phyloP scores from a whole-genome alignment of 2,329 filamentous ascomycete species.

The Fusarium luffae region DNA sequence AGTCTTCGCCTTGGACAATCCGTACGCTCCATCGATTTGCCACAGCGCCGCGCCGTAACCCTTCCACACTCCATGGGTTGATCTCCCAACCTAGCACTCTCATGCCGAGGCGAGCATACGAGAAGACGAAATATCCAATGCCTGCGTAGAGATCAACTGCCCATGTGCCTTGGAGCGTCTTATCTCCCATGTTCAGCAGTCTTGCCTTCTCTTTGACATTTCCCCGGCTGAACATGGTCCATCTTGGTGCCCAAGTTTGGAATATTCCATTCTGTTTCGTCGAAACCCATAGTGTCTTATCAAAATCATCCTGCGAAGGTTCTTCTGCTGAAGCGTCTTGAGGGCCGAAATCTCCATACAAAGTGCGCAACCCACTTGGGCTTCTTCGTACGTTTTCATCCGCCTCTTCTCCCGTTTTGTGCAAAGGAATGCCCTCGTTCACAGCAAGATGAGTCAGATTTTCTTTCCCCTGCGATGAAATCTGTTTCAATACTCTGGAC shows the following conservation, averaged over 20 bases:
- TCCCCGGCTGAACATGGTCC: constrained; percentile 94
- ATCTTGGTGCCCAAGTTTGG: constrained; percentile 88
- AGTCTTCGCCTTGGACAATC: constrained; percentile 60
- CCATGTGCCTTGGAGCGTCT: constrained; percentile 50
- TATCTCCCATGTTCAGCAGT: constrained; percentile 65
- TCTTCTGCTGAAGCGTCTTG: constrained; percentile 36
- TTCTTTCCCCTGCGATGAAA: constrained; percentile 56
- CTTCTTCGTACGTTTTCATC: constrained; percentile 77
- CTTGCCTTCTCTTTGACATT: constrained; percentile 91
- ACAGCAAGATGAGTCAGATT: constrained; percentile 67
- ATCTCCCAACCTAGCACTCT: constrained; percentile 88
- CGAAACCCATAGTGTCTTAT: constrained; percentile 79
- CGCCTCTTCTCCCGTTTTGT: constrained; percentile 41
- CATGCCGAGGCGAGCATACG: constrained; percentile 78
- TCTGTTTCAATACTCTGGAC: constrained; percentile 58
- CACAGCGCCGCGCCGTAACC: constrained; percentile 77
- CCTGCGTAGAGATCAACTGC: constrained; percentile 89
- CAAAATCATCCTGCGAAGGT: constrained; percentile 65
- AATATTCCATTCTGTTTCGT: constrained; percentile 81
- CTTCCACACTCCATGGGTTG: constrained; percentile 89
- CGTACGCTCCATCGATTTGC: constrained; percentile 74
- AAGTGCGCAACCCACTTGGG: constrained; percentile 74
- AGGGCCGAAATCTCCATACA: constrained; percentile 81
- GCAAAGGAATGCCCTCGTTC: constrained; percentile 70
- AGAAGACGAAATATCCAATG: constrained; percentile 94